Evolutionary conservation across 352 stramenopile genomes (phyloP), one percentile per base, ranked within the genome.

Genomic region (Hyaloperonospora brassicae): DNA sequence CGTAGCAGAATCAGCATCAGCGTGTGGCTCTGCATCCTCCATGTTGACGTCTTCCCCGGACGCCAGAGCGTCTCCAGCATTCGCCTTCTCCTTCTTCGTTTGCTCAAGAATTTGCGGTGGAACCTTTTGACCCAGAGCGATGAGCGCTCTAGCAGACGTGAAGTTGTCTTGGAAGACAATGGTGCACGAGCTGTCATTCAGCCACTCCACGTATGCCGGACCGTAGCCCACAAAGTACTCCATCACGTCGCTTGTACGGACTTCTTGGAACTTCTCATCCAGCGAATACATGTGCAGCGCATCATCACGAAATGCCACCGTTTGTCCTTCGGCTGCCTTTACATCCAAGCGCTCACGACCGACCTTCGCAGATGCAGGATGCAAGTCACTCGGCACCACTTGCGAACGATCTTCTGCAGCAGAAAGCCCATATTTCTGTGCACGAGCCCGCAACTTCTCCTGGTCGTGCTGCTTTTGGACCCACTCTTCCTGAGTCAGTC

Each of bases 161-260:
- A 82, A 83, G 6, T 74, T 51, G 39, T 93, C 83, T 55, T 91
- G 63, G 54, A 93, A 93, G 22, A 93, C 77, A 14, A 93, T 62
- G 1, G 80, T 93, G 48, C 80, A 91, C 50, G 80, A 79, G 42
- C 76, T 89, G 67, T 93, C 80, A 67, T 93, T 90, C 62, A 91
- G 72, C 83, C 83, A 93, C 55, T 93, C 83, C 40, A 93, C 79
- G 64, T 93, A 93, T 21, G 79, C 87, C 12, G 83, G 83, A 0
- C 80, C 79, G 51, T 89, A 93, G 6, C 79, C 83, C 0, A 66
- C 56, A 52, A 93, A 93, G 47, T 91, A 93, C 38, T 61, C 72
- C 56, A 91, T 65, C 14, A 93, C 62, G 50, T 93, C 83, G 50
- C 66, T 87, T 43, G 80, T 91, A 39, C 83, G 79, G 17, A 93